A percentile compares a stretch with the other conserved stretches of the same genome.
Evolutionary conservation across 176 grass and related monocot genomes (phyloP).

Genomic region (Oryza brachyantha): DNA sequence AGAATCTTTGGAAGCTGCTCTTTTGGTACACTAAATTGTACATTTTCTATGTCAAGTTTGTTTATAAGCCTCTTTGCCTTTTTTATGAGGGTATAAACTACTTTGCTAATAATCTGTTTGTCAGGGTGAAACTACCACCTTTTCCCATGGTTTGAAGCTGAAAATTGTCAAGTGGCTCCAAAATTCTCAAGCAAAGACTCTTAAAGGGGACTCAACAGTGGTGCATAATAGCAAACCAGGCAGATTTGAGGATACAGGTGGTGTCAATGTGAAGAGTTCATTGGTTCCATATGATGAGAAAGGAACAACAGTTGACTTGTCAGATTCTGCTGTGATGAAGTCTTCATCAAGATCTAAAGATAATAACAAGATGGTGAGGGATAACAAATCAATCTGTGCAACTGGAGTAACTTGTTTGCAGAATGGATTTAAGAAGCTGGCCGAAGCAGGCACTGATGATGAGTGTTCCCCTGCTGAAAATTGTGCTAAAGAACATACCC

Average conservation of each 20-base stretch:
- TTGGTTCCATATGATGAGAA: slow-evolving; percentile 32
- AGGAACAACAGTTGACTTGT: slow-evolving; percentile 25
- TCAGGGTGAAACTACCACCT: slow-evolving; percentile 92
- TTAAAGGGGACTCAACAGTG: slow-evolving; percentile 34
- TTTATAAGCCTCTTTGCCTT: slow-evolving; percentile 22
- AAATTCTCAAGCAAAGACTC: slow-evolving; percentile 42
- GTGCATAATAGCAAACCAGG: slow-evolving; percentile 46
- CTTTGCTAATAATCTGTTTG: slow-evolving; percentile 41
- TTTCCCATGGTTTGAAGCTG: slow-evolving; percentile 90
- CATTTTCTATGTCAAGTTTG: slow-evolving; percentile 33
- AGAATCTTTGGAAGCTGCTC: slow-evolving; percentile 91
- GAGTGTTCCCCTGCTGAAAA: slow-evolving; percentile 38
- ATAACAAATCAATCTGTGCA: slow-evolving; percentile 33
- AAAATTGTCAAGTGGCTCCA: slow-evolving; percentile 97
- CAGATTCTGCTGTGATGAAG: slow-evolving; percentile 39
- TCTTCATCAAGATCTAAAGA: slow-evolving; percentile 39
- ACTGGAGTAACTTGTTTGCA: slow-evolving; percentile 34
- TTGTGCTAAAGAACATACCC: slow-evolving; percentile 1
- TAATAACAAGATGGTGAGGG: slow-evolving; percentile 33
- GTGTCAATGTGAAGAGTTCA: slow-evolving; percentile 28
- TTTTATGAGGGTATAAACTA: neutral
- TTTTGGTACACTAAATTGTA: slow-evolving; percentile 58
- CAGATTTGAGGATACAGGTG: slow-evolving; percentile 30
- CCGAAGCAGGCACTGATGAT: slow-evolving; percentile 34
- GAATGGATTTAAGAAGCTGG: slow-evolving; percentile 46